Base-by-base conservation (phyloP, 2,329 filamentous ascomycete species). In the Exutisphaerella laricina region DNA sequence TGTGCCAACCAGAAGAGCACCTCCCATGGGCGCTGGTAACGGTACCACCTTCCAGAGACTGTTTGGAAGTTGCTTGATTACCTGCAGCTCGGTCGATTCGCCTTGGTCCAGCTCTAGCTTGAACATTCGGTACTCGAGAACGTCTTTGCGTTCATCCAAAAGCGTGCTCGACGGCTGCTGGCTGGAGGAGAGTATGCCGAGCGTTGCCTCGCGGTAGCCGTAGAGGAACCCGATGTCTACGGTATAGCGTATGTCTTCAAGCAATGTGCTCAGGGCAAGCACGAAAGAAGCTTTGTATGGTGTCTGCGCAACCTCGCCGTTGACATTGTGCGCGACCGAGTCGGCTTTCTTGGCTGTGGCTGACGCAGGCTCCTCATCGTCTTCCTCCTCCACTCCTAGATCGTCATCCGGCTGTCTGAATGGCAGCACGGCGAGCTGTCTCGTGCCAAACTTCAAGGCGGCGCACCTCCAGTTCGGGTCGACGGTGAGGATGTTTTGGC, bases 181-280 rank as follows among this genome's bases (percentile, higher is more conserved):
- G 39, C 80, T 82, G 1, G 89, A 86, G 34, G 88, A 92, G 30
- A 98, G 73, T 48, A 98, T 89, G 43, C 90, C 92, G 69, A 98
- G 95, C 0, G 92, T 98, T 9, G 92, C 90, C 66, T 97, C 92
- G 64, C 92, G 83, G 66, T 98, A 98, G 70, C 97, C 90, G 74
- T 97, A 80, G 53, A 98, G 72, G 65, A 98, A 98, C 42, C 86
- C 83, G 59, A 98, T 79, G 62, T 95, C 87, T 59, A 96, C 81
- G 36, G 90, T 88, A 66, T 95, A 85, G 47, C 90, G 80, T 55
- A 98, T 75, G 51, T 78, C 80, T 50, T 89, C 85, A 65, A 97
- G 90, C 66, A 98, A 76, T 58, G 88, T 80, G 40, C 89, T 88
- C 53, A 97, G 75, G 51, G 88, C 85, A 52, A 98, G 77, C 51